Evolutionary conservation across 2,329 filamentous ascomycete genomes (phyloP), one percentile per base, ranked within the genome.

Genomic region (Emergomyces orientalis): DNA sequence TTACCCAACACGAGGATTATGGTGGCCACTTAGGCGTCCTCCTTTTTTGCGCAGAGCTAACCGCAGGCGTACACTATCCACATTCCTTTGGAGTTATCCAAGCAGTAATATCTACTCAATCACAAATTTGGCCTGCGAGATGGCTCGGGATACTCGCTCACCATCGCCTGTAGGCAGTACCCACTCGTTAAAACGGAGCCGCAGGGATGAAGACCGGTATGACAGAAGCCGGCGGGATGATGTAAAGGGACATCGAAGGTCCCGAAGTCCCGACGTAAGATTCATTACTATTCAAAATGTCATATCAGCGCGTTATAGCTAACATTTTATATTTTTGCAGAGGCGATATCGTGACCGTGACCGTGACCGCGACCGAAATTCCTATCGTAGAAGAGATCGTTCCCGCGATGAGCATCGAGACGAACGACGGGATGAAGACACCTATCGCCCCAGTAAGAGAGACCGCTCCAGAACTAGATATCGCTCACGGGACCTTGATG

Each of bases 161-260:
- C 90, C 89, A 89, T 91, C 88, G 86, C 88, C 88, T 87, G 86
- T 88, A 91, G 89, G 88, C 86, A 91, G 88, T 83, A 87, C 89
- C 75, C 83, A 84, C 77, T 85, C 86, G 73, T 87, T 86, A 79
- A 88, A 85, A 79, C 84, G 86, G 65, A 77, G 70, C 70, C 79
- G 80, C 71, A 79, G 81, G 76, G 82, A 81, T 69, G 78, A 82
- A 73, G 76, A 80, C 70, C 78, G 81, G 66, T 75, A 79, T 70
- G 81, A 83, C 59, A 77, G 78, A 71, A 79, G 76, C 68, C 75
- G 80, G 51, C 77, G 80, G 68, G 81, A 83, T 71, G 80, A 82
- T 72, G 75, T 75, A 58, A 78, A 80, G 65, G 71, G 73, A 60
- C 77, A 76, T 67, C 75, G 79, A 63, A 75, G 77, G 66, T 79